These are phyloP conservation scores for Fonsecaea monophora DNA, from an alignment of 2,329 filamentous ascomycete genomes.

Conservation along the genomic window DNA sequence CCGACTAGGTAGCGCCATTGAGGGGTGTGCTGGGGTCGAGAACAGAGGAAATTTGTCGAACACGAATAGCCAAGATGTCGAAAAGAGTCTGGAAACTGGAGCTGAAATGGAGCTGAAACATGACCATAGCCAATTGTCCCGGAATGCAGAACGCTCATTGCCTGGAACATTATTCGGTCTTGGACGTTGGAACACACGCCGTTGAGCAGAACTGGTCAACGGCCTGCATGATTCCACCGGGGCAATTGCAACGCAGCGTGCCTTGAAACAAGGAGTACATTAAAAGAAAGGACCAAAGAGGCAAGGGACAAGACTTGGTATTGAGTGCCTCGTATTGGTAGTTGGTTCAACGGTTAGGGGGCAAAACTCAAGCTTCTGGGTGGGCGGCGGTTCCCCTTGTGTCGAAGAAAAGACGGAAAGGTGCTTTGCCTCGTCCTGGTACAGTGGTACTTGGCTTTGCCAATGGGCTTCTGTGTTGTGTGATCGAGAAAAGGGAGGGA, in stretches of 20 bases:
- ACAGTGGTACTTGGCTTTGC: background rate
- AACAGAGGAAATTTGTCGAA: conserved; percentile 1
- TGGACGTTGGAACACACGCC: background rate
- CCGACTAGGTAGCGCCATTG: conserved; percentile 14
- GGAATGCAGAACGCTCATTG: background rate
- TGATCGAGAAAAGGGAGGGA: background rate
- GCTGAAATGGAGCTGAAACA: conserved; percentile 11
- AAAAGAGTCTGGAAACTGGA: background rate
- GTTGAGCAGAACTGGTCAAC: conserved; percentile 1
- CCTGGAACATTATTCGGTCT: background rate
- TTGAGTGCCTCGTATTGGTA: background rate
- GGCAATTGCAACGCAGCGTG: background rate
- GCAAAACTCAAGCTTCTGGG: conserved; percentile 2
- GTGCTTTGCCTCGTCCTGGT: background rate
- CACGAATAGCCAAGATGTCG: conserved; percentile 11
- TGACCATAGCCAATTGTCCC: background rate
- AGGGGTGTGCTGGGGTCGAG: conserved; percentile 1
- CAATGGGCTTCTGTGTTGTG: background rate
- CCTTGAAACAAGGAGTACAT: conserved; percentile 3
- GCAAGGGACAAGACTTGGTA: background rate
- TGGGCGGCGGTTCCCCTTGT: background rate
- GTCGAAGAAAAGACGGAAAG: background rate
- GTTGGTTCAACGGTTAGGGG: conserved; percentile 5
- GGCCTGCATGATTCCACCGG: background rate
- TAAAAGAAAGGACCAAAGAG: background rate